These are phyloP conservation scores for Hibiscus mutabilis DNA, from an alignment of 345 rosid species.

Conservation along the genomic window DNA sequence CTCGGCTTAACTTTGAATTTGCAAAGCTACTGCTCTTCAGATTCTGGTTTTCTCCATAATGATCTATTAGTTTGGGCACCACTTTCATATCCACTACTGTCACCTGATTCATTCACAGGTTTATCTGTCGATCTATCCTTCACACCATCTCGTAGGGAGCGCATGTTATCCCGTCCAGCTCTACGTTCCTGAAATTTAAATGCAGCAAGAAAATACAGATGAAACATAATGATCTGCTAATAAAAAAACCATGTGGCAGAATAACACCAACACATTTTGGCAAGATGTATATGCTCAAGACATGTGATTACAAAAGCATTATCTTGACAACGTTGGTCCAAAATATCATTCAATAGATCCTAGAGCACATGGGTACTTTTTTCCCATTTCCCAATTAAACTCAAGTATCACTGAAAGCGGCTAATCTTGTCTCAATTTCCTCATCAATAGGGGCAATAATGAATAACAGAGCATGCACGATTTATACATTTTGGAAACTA, in stretches of 20 bases:
- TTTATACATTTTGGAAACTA: background rate
- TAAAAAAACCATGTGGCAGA: background rate
- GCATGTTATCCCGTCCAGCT: conserved; percentile 43
- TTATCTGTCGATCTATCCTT: conserved; percentile 40
- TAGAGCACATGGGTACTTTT: background rate
- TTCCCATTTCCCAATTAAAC: background rate
- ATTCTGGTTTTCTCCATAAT: conserved; percentile 37
- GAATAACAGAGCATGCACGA: too few species aligned
- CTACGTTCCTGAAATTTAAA: conserved; percentile 46
- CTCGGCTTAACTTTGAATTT: conserved; percentile 13
- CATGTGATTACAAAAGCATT: background rate
- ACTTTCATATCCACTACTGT: conserved; percentile 71
- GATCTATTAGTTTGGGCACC: conserved; percentile 34
- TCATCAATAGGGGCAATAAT: background rate
- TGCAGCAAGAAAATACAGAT: background rate
- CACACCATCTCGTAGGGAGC: conserved; percentile 19
- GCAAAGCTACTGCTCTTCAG: conserved; percentile 31
- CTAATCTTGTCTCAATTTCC: background rate
- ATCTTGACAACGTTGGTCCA: background rate
- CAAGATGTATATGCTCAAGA: background rate
- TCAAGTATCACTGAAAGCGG: background rate
- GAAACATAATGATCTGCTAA: background rate
- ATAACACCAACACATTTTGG: background rate
- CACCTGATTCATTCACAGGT: conserved; percentile 58
- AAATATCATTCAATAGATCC: background rate